Base-by-base conservation (phyloP, 2,329 filamentous ascomycete species). In the Sclerotinia subarctica region DNA sequence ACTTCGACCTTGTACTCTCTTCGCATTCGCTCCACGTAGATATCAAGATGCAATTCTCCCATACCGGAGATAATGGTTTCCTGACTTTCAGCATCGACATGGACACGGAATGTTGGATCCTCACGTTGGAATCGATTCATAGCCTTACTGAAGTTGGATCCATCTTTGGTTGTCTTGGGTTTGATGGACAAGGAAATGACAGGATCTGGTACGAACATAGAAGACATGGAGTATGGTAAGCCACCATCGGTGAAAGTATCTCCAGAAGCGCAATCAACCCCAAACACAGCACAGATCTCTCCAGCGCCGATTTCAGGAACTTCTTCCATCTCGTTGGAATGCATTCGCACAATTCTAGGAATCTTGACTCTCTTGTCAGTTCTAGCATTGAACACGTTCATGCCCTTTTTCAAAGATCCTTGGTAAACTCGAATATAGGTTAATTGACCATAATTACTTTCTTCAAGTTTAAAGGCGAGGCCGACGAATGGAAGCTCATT, bases 291-390 rank as follows among this genome's bases (percentile, higher is more conserved):
- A 78, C 95, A 99, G 72, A 99, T 99, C 80, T 99, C 95, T 80
- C 95, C 95, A 66, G 95, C 94, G 64, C 94, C 93, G 71, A 99
- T 90, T 79, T 97, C 94, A 67, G 82, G 84, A 42, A 97, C 93
- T 77, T 99, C 95, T 80, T 99, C 95, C 94, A 99, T 97, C 78
- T 99, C 95, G 78, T 98, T 97, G 57, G 94, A 97, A 83, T 99
- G 95, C 95, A 99, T 99, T 71, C 95, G 93, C 71, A 99, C 95
- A 76, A 99, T 98, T 77, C 94, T 91, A 26, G 95, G 95, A 68
- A 99, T 90, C 81, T 96, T 94, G 78, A 99, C 90, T 83, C 94
- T 97, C 85, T 97, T 97, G 80, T 94, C 91, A 72, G 88, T 96
- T 74, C 94, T 89, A 11, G 94, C 94, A 80, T 98, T 99, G 86